A percentile compares a stretch with the other conserved stretches of the same genome.
These are phyloP conservation scores for Lecanicillium sp. DNA, from an alignment of 2,329 filamentous ascomycete genomes.

Conservation along the genomic window DNA sequence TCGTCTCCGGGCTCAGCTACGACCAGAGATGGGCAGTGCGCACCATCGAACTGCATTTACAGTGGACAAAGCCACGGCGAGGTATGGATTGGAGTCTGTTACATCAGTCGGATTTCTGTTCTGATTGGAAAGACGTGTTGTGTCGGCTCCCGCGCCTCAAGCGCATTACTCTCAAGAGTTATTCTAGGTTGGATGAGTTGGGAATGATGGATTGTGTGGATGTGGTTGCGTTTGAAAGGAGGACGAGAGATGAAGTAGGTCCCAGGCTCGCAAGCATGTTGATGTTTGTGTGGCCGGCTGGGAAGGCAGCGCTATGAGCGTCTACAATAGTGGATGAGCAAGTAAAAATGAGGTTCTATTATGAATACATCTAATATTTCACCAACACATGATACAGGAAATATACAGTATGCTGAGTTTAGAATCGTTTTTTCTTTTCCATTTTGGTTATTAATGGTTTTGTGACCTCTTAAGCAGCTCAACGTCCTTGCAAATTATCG, in stretches of 20 bases:
- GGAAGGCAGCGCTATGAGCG: no score
- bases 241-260: background rate
- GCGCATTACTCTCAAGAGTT: background rate
- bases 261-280: background rate
- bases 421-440: no score
- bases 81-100: slow-evolving; percentile 1
- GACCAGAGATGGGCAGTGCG: slow-evolving; percentile 2
- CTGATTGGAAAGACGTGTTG: slow-evolving; percentile 4
- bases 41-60: background rate
- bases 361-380: no score
- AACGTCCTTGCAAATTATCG: no score
- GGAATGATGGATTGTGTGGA: background rate
- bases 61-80: slow-evolving; percentile 2
- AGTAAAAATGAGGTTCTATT: no score
- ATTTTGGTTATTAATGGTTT: no score
- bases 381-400: no score
- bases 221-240: background rate
- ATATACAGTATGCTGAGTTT: no score
- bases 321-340: no score
- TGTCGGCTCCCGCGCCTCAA: background rate
- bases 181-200: background rate
- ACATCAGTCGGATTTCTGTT: slow-evolving; percentile 1
- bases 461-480: no score
- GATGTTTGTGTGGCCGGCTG: slow-evolving; percentile 1
- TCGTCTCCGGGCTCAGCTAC: background rate